Evolutionary conservation across 2,329 filamentous ascomycete genomes (phyloP).

Genomic region (Venturia pyrina): DNA sequence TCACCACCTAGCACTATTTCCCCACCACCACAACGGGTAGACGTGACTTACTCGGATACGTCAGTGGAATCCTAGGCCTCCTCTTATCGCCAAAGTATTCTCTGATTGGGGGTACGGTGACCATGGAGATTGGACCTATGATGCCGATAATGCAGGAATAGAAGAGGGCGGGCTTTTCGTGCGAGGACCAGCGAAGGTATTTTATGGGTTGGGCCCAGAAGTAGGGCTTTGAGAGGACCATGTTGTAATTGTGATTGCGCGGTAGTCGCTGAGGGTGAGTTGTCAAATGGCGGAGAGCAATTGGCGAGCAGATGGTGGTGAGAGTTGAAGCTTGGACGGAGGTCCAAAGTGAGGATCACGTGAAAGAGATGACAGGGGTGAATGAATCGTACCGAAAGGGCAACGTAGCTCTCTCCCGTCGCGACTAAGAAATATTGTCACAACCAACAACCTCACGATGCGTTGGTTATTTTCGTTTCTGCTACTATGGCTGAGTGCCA

Average conservation of each 20-base stretch:
- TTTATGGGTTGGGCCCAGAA: constrained; percentile 80
- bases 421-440: constrained; percentile 13
- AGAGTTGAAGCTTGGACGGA: background rate
- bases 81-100: constrained; percentile 65
- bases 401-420: constrained; percentile 12
- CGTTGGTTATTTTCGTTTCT: constrained; percentile 63
- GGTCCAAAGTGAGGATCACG: background rate
- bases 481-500: constrained; percentile 42
- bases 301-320: background rate
- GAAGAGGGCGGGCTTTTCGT: constrained; percentile 85
- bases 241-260: background rate
- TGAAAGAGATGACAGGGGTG: background rate
- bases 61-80: constrained; percentile 65
- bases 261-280: background rate
- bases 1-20: constrained; percentile 16
- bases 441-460: constrained; percentile 40
- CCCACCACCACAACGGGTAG: background rate
- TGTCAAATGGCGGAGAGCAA: background rate
- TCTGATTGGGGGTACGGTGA: constrained; percentile 65
- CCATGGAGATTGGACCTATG: constrained; percentile 59
- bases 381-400: background rate
- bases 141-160: constrained; percentile 69
- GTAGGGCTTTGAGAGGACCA: constrained; percentile 12
- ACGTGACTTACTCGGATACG: constrained; percentile 71
- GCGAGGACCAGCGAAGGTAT: constrained; percentile 80